Evolutionary conservation across 768 basidiomycete species (phyloP), one percentile per base, ranked within the genome.

Genomic region (Pleurotus ostreatus): DNA sequence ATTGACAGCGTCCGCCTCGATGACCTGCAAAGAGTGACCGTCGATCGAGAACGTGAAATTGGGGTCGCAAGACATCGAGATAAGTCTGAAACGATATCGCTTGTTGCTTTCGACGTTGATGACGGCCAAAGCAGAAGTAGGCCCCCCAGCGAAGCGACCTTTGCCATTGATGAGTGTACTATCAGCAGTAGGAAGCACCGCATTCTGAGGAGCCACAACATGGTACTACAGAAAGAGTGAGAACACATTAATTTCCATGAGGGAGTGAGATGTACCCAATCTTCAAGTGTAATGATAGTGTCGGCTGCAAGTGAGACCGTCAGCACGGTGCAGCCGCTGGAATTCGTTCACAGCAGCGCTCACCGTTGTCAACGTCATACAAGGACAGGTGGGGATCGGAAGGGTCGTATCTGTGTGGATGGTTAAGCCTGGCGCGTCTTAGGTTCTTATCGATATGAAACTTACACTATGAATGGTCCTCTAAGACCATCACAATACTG

Each of bases 101-200:
- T 64, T 70, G 5, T 74, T 74, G 13, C 63, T 58, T 18, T 66
- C 62, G 49, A 79, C 78, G 26, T 65, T 68, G 53, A 77, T 62
- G 41, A 78, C 70, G 1, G 74, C 62, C 20, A 78, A 67, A 9
- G 71, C 68, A 0, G 66, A 52, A 9, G 62, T 57, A 1, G 75
- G 67, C 2, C 70, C 73, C 30, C 67, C 66, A 5, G 59, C 12
- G 54, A 66, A 70, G 18, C 78, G 75, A 16, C 78, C 78, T 2
- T 70, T 41, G 2, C 79, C 79, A 46, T 79, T 80, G 60, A 79
- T 78, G 5, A 75, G 64, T n/a, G 75, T 77, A 4, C 74, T 60
- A 41, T 76, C 69, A 5, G 46, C 12, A 44, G 37, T 57, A 39
- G 46, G 46, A 37, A 57, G n/a, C 13, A 30, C 13, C 8, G 12